Base-by-base conservation (phyloP, 148 eudicot species). In the Chenopodium formosanum region DNA sequence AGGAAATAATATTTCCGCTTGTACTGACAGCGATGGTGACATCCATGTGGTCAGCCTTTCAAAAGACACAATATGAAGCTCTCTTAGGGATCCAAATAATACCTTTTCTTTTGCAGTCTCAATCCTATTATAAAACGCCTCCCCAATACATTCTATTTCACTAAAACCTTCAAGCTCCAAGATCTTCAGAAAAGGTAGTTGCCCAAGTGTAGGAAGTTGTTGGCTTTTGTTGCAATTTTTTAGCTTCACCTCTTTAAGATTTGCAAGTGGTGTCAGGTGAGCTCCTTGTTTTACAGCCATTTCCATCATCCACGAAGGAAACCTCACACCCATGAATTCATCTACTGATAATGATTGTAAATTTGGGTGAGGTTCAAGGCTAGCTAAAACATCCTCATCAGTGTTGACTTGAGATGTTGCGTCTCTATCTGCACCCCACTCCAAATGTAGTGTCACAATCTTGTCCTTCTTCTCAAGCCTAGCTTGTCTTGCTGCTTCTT, bases 331-430 rank as follows among this genome's bases (percentile, higher is more conserved):
- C 2, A 19, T 58, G 67, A 75, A 75, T 37, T 11, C 5, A 5
- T 32, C 2, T 20, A 75, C 27, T 8, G 2, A 1, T 14, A 75
- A 20, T 31, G 48, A 19, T 31, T 22, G 44, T 37, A 77, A n/a
- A 56, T 22, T 77, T 2, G 79, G 70, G 34, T 63, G 79, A 37
- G 56, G 70, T 44, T 77, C 56, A 0, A 77, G 52, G 20, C 70
- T 25, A 1, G 63, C 81, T 9, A 79, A 73, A 50, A 79, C 74
- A 48, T 69, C 74, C 58, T 79, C 74, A 17, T 79, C 75, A 47
- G 1, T 32, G 11, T 9, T 66, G 1, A 62, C 34, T 32, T 10
- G 3, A 70, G n/a, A 2, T 9, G 1, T 9, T 76, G 1, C 1
- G 7, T 46, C 29, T 79, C 81, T 47, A 47, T 23, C 34, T 14